phyloP scores from a whole-genome alignment of 129 eudicot genomes.

The Ambrosia trifida region DNA sequence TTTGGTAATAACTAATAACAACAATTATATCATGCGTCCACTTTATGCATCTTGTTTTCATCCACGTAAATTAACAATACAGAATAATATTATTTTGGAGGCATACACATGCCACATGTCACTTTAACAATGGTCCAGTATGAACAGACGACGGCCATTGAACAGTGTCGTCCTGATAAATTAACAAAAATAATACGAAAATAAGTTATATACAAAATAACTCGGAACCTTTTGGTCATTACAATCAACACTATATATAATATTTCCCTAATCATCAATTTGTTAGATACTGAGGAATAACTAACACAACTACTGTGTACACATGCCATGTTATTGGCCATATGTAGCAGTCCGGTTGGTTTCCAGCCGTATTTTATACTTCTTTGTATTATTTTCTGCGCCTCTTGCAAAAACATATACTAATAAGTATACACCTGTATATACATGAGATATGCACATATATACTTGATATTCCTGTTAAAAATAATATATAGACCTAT shows the following conservation, averaged over 20 bases:
- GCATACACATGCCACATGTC: slow-evolving; percentile 12
- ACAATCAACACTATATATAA: not conserved
- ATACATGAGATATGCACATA: not conserved
- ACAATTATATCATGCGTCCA: slow-evolving; percentile 14
- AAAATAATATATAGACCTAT: not conserved
- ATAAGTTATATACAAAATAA: not conserved
- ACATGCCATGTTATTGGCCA: slow-evolving; percentile 36
- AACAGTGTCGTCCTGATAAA: not conserved
- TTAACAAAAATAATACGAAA: not conserved
- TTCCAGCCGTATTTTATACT: slow-evolving; percentile 12
- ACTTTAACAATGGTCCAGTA: slow-evolving; percentile 22
- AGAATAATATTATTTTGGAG: not conserved
- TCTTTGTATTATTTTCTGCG: not conserved
- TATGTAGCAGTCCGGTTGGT: not conserved
- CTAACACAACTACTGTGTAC: slow-evolving; percentile 34
- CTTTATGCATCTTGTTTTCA: slow-evolving; percentile 18
- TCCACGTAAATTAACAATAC: slow-evolving; percentile 13
- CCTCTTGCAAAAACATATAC: not conserved
- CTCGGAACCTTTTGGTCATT: not conserved
- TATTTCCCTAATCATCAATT: not conserved
- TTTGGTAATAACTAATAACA: slow-evolving; percentile 15
- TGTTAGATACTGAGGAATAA: slow-evolving; percentile 19
- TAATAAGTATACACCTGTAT: not conserved
- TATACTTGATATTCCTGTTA: not conserved
- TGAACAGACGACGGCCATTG: not conserved